These are phyloP conservation scores for Podosphaera leucotricha DNA, from an alignment of 2,329 filamentous ascomycete species.

Conservation along the genomic window DNA sequence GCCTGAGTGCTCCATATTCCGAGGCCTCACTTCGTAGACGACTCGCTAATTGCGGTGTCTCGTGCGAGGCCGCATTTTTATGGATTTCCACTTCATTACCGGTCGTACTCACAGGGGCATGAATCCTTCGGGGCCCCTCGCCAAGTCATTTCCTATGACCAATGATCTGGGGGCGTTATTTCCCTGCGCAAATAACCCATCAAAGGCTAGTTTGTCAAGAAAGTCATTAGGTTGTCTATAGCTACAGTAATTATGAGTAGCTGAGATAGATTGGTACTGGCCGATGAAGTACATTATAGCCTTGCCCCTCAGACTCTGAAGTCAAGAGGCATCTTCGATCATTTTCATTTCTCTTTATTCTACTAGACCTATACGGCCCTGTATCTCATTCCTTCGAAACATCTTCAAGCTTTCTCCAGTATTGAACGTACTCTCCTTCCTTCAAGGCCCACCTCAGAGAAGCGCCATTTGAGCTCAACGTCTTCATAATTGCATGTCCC, in stretches of 20 bases:
- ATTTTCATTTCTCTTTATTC: background rate
- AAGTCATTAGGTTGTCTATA: background rate
- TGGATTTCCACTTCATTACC: background rate
- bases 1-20: background rate
- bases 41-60: background rate
- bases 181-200: background rate
- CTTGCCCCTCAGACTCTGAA: slow-evolving; percentile 14
- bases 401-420: background rate
- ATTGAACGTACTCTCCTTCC: background rate
- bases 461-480: background rate
- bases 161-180: background rate
- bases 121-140: background rate
- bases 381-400: background rate
- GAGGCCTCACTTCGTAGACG: background rate
- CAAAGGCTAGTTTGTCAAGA: background rate
- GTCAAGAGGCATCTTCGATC: background rate
- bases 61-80: background rate
- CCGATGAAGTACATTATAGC: slow-evolving; percentile 1
- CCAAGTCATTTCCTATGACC: background rate
- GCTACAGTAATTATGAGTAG: background rate
- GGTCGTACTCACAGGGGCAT: background rate
- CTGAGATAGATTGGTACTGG: background rate
- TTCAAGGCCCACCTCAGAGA: background rate
- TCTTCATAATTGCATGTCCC: background rate
- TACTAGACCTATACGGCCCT: background rate